phyloP scores from a whole-genome alignment of 208 protist genomes.

The Tritrichomonas musculus region DNA sequence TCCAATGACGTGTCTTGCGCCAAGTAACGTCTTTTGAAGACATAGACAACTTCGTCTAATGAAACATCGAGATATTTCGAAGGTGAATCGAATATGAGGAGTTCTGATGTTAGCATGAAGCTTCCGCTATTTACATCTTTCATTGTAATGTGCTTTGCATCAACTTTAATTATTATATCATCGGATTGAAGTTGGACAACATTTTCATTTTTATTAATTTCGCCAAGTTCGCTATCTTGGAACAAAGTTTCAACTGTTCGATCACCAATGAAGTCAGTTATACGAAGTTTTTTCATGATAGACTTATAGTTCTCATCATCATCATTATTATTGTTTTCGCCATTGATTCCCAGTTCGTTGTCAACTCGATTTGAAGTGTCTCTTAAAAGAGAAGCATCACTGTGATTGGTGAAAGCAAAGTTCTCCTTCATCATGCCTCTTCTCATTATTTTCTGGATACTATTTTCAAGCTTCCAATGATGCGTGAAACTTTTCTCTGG shows the following conservation, averaged over 20 bases:
- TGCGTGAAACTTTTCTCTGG: not conserved
- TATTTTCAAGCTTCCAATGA: conserved; percentile 1
- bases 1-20: not conserved
- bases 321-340: not conserved
- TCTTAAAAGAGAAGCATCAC: not conserved
- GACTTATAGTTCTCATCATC: not conserved
- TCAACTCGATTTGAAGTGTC: not conserved
- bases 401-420: not conserved
- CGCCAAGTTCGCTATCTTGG: not conserved
- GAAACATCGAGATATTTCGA: not conserved
- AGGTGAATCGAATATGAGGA: not conserved
- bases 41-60: not conserved
- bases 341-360: no score
- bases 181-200: not conserved
- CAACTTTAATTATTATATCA: not conserved
- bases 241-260: not conserved
- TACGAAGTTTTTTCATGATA: not conserved
- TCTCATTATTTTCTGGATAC: not conserved
- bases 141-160: not conserved
- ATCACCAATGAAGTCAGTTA: not conserved
- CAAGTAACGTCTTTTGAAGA: not conserved
- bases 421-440: not conserved
- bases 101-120: not conserved
- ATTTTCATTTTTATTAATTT: not conserved
- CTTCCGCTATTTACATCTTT: not conserved